Percentiles rank a stretch among this genome's conserved stretches.
These are phyloP conservation scores for Digitaria exilis DNA, from an alignment of 202 grass and related monocot genomes.

Conservation along the genomic window DNA sequence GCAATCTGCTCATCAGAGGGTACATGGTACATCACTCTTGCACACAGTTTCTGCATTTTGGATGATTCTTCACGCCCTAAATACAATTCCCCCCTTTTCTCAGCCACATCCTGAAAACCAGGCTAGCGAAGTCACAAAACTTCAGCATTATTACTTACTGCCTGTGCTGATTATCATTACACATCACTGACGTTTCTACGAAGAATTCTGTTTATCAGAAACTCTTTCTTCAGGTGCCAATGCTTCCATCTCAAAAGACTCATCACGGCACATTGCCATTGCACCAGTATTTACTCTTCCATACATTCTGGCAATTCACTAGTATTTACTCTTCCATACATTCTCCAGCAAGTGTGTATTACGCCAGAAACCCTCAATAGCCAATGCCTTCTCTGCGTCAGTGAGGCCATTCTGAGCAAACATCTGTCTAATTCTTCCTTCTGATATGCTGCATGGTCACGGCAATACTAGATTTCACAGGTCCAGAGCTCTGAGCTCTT, in stretches of 20 bases:
- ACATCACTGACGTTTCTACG: conserved; percentile 24
- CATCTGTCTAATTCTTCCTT: not conserved
- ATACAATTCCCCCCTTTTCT: not conserved
- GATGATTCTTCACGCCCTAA: conserved; percentile 8
- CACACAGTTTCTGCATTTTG: not conserved
- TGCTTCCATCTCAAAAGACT: not conserved
- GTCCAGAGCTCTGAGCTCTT: conserved; percentile 2
- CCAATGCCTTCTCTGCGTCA: not conserved
- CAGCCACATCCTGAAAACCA: not conserved
- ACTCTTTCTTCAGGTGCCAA: not conserved
- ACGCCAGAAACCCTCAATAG: not conserved
- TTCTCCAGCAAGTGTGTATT: not conserved
- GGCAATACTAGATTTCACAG: not conserved
- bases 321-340: not conserved
- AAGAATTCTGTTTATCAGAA: too few species aligned
- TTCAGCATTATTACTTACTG: conserved; percentile 49
- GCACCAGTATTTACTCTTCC: not conserved
- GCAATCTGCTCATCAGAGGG: not conserved
- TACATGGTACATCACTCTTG: not conserved
- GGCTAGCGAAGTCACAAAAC: conserved; percentile 14
- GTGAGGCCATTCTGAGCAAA: not conserved
- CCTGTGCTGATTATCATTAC: conserved; percentile 18
- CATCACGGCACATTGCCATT: not conserved
- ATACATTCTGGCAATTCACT: too few species aligned
- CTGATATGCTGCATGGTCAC: not conserved